These are phyloP conservation scores for Metschnikowia matae DNA, from an alignment of 805 yeast genomes.

Conservation along the genomic window DNA sequence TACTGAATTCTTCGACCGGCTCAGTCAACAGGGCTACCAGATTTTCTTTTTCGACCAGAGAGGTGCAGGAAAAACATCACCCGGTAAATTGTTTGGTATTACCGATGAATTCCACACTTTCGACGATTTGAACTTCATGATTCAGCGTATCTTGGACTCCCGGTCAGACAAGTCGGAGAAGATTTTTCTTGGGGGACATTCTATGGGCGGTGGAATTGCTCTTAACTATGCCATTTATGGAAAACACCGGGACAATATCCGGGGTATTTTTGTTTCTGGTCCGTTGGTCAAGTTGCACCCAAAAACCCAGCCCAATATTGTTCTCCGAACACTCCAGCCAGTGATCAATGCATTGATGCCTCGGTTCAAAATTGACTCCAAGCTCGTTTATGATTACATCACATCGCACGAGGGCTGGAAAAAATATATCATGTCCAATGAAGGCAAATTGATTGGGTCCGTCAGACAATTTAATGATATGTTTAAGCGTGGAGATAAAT, in stretches of 20 bases:
- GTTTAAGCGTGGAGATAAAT: conserved; percentile 54
- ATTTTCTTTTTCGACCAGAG: conserved; percentile 68
- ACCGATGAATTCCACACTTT: conserved; percentile 56
- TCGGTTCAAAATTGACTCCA: conserved; percentile 50
- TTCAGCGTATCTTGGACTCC: conserved; percentile 41
- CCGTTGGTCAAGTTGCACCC: conserved; percentile 62
- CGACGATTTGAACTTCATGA: conserved; percentile 57
- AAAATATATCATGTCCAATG: conserved; percentile 39
- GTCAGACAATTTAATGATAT: conserved; percentile 63
- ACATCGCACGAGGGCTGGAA: conserved; percentile 47
- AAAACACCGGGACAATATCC: conserved; percentile 41
- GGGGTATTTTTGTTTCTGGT: conserved; percentile 48
- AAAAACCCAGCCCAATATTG: conserved; percentile 49
- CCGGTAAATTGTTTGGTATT: conserved; percentile 49
- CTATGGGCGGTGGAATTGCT: conserved; percentile 78
- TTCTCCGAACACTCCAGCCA: conserved; percentile 41
- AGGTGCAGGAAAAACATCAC: conserved; percentile 67
- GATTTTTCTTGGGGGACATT: conserved; percentile 59
- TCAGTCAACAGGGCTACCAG: conserved; percentile 55
- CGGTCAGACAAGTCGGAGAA: conserved; percentile 29
- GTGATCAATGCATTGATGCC: conserved; percentile 40
- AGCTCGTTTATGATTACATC: conserved; percentile 49
- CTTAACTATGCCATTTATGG: conserved; percentile 62
- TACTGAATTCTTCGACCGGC: conserved; percentile 48
- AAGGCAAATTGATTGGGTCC: conserved; percentile 41